Evolutionary conservation across 2,329 filamentous ascomycete species (phyloP).

Genomic region (Neoarthrinium moseri): DNA sequence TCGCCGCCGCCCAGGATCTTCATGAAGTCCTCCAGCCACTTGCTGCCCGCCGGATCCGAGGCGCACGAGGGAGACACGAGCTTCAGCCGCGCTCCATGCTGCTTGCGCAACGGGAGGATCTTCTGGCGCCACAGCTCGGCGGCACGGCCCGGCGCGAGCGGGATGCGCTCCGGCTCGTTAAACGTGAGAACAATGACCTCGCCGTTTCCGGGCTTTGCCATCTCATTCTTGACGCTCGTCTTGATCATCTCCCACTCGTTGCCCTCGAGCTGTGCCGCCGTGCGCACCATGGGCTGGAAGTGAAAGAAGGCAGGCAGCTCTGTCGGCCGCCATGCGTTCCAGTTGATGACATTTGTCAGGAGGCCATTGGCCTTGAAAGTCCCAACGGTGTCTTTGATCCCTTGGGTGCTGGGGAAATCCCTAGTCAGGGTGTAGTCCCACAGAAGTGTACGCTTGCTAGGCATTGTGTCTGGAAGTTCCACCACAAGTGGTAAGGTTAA

Average conservation of each 20-base stretch:
- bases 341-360: slow-evolving; percentile 36
- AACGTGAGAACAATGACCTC: slow-evolving; percentile 3
- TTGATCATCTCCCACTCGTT: slow-evolving; percentile 17
- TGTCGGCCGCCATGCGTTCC: slow-evolving; percentile 39
- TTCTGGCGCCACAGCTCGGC: not conserved
- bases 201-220: not conserved
- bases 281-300: slow-evolving; percentile 25
- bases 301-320: slow-evolving; percentile 32
- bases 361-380: slow-evolving; percentile 24
- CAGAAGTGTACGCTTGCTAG: slow-evolving; percentile 39
- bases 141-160: not conserved
- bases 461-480: no score
- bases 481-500: no score
- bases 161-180: slow-evolving; percentile 8
- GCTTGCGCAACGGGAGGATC: slow-evolving; percentile 13
- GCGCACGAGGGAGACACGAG: slow-evolving; percentile 12
- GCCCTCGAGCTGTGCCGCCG: not conserved
- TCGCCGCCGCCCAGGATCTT: not conserved
- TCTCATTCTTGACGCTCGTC: slow-evolving; percentile 7
- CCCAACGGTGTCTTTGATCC: not conserved
- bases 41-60: slow-evolving; percentile 19
- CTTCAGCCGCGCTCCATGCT: slow-evolving; percentile 20
- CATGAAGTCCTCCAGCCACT: slow-evolving; percentile 13
- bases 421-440: slow-evolving; percentile 42
- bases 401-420: slow-evolving; percentile 2